Base-by-base conservation (phyloP, 192 early-diverging fungal genomes). In the Entomortierella chlamydospora region DNA sequence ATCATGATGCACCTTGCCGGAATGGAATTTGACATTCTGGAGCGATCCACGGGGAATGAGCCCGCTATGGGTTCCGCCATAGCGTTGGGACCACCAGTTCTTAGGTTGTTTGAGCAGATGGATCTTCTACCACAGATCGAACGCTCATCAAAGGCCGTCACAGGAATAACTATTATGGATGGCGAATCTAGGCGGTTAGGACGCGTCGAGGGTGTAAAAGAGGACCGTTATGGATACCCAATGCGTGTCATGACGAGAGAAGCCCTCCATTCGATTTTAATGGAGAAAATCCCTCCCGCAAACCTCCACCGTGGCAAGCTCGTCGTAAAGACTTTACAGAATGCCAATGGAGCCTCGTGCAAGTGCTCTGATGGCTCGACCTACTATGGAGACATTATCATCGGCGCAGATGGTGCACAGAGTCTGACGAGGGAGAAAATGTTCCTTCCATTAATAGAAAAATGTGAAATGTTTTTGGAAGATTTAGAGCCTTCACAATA, bases 21-120 rank as follows among this genome's bases (percentile, higher is more conserved):
- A 9, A 82, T 82, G 18, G 81, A 82, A 37, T 82, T 63, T 33
- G 53, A 62, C 22, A 68, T 77, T 25, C 73, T 82, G 4, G 81
- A 82, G 29, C 62, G 77, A 5, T 37, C 68, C 13, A 47, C 64
- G 8, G 64, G 74, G 12, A 28, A 53, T 25, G 67, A 71, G 47
- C 57, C 72, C 22, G 12, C 53, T 4, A 43, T 70, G 6, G 68
- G 72, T 1, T 9, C 60, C 12, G 53, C 66, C 23, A 37, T 72
- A 1, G 64, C 64, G 1, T 45, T 83, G 1, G 67, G 62, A 9
- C 73, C 81, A 2, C 68, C 64, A 8, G 81, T 66, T 8, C 74
- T 78, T 2, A 53, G 72, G 4, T 49, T 83, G 18, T 17, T 83
- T 22, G 73, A 83, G 28, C 74, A 77, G 25, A 64, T 83, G 53